Evolutionary conservation across 495 filamentous ascomycete species (phyloP).

Genomic region (Apiosordaria backusii): DNA sequence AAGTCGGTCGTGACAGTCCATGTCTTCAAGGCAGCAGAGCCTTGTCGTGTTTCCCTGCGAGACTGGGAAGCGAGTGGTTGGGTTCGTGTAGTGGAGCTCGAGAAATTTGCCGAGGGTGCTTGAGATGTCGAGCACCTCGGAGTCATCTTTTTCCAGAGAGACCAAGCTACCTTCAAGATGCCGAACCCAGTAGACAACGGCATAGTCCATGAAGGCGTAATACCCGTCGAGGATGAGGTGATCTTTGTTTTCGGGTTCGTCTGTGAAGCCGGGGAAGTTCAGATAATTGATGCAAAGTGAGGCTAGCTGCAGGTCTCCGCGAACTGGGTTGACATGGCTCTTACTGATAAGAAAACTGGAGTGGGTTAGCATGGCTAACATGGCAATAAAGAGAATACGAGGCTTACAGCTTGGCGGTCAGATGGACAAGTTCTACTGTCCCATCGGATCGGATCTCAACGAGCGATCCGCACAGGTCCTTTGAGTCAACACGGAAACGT

Average conservation of each 20-base stretch:
- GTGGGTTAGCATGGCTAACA: not conserved
- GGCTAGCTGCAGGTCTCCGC: not conserved
- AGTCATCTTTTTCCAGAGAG: not conserved
- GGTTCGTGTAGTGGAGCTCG: not conserved
- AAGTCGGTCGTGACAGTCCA: not conserved
- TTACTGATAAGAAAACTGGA: not conserved
- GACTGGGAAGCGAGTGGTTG: not conserved
- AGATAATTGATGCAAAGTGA: not conserved
- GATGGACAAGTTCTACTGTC: constrained; percentile 1
- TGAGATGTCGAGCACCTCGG: not conserved
- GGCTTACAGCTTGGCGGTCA: not conserved
- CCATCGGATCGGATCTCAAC: not conserved
- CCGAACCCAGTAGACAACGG: not conserved
- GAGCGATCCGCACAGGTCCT: not conserved
- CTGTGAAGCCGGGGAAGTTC: not conserved
- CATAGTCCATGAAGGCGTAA: constrained; percentile 1
- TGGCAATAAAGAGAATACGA: not conserved
- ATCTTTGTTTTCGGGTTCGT: not conserved
- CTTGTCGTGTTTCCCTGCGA: not conserved
- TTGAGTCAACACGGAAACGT: not conserved
- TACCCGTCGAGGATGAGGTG: not conserved
- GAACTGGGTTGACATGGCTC: not conserved
- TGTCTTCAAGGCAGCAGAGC: not conserved
- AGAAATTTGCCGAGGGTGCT: not conserved
- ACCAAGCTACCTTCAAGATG: not conserved